Conservation (phyloP, 768 basidiomycete genomes). For the Psilocybe cyanescens region DNA sequence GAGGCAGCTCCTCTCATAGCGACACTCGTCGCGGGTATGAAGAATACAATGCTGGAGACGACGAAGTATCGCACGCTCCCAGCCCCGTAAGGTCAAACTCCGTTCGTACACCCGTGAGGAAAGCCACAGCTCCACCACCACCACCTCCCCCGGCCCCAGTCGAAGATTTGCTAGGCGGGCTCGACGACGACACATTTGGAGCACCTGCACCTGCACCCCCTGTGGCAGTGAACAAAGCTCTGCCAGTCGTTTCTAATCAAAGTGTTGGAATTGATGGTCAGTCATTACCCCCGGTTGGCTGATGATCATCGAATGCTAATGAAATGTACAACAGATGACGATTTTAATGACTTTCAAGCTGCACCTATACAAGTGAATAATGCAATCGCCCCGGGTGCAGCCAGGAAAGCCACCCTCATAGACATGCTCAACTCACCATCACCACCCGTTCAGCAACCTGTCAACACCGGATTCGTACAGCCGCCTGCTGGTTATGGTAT, state of each 20-base stretch:
- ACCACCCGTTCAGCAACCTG: conserved; percentile 32
- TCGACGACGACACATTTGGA: conserved; percentile 69
- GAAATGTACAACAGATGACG: conserved; percentile 56
- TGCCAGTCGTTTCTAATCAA: conserved; percentile 48
- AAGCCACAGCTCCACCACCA: conserved; percentile 39
- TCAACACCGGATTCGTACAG: conserved; percentile 30
- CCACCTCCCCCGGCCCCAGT: conserved; percentile 47
- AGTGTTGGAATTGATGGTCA: conserved; percentile 45
- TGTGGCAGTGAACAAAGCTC: conserved; percentile 50
- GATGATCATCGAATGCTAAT: too few species aligned
- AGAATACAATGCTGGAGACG: conserved; percentile 96
- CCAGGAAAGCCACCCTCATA: conserved; percentile 46
- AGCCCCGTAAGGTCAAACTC: conserved; percentile 36
- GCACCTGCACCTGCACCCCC: conserved; percentile 28
- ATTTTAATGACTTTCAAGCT: conserved; percentile 86
- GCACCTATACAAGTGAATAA: conserved; percentile 52
- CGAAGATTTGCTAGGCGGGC: conserved; percentile 78
- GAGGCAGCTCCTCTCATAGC: conserved; percentile 53
- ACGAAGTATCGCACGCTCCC: conserved; percentile 52
- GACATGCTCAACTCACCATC: conserved; percentile 47
- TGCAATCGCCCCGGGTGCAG: conserved; percentile 23
- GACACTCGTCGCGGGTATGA: conserved; percentile 71
- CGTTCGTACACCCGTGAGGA: conserved; percentile 39
- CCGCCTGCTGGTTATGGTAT: conserved; percentile 26
- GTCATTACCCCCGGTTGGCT: conserved; percentile 7